These are phyloP conservation scores for Crithidia sp. DNA, from an alignment of 208 protist species.

Conservation along the genomic window DNA sequence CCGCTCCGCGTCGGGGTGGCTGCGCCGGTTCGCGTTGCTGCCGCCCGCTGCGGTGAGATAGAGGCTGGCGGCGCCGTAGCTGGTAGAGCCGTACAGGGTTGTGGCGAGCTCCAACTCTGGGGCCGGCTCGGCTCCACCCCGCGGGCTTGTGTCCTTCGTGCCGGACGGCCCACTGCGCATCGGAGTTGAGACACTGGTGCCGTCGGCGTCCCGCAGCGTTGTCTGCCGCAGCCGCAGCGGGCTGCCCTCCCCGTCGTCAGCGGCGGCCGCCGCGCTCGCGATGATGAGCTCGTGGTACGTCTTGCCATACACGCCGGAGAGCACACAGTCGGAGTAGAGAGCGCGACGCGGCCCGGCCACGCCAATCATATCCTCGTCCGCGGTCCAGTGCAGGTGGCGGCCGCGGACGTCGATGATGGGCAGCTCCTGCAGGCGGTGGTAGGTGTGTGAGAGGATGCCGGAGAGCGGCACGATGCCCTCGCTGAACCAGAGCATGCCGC, in stretches of 20 bases:
- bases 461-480: slow-evolving; percentile 94
- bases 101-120: slow-evolving; percentile 18
- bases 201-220: neutral
- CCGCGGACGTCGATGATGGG: slow-evolving; percentile 58
- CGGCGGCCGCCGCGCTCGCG: slow-evolving; percentile 22
- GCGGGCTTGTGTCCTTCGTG: slow-evolving; percentile 15
- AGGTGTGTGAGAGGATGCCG: slow-evolving; percentile 61
- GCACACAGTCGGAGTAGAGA: slow-evolving; percentile 29
- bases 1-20: slow-evolving; percentile 65
- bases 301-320: slow-evolving; percentile 55
- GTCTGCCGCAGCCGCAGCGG: slow-evolving; percentile 7
- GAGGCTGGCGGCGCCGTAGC: slow-evolving; percentile 3
- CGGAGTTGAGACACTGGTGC: neutral
- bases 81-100: slow-evolving; percentile 19
- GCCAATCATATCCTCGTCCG: slow-evolving; percentile 56
- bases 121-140: neutral
- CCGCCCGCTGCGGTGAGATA: slow-evolving; percentile 8
- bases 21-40: slow-evolving; percentile 19
- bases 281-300: slow-evolving; percentile 53
- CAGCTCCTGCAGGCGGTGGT: slow-evolving; percentile 51
- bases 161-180: neutral
- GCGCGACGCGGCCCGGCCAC: slow-evolving; percentile 11
- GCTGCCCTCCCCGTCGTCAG: slow-evolving; percentile 15
- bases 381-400: slow-evolving; percentile 49
- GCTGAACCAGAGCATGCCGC: slow-evolving; percentile 99